A percentile compares a stretch with the other conserved stretches of the same genome.
phyloP scores from a whole-genome alignment of 2,329 filamentous ascomycete genomes.

The Fusarium nanum region DNA sequence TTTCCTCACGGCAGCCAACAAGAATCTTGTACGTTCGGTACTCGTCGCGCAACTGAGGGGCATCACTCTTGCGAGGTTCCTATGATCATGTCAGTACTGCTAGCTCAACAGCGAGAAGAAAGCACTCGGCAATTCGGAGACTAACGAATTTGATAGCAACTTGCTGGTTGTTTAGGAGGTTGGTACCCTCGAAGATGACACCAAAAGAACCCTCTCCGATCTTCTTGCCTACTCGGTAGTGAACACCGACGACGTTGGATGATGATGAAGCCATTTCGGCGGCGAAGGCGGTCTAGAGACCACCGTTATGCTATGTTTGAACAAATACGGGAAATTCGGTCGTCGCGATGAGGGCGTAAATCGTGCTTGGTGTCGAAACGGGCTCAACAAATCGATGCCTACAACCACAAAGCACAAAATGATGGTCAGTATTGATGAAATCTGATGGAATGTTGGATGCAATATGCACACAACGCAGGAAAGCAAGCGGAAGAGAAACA shows the following conservation, averaged over 20 bases:
- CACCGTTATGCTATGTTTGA: constrained; percentile 40
- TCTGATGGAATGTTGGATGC: constrained; percentile 8
- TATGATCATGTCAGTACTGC: constrained; percentile 53
- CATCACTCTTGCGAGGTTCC: constrained; percentile 99
- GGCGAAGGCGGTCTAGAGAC: constrained; percentile 42
- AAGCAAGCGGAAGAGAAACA: constrained; percentile 20
- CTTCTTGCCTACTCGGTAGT: constrained; percentile 99
- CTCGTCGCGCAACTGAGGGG: constrained; percentile 96
- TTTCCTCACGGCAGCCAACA: constrained; percentile 91
- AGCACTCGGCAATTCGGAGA: neutral
- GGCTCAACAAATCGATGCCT: constrained; percentile 43
- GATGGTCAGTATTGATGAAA: constrained; percentile 41
- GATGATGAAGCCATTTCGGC: constrained; percentile 83
- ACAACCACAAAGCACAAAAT: constrained; percentile 21
- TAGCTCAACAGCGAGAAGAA: neutral
- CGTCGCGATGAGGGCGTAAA: constrained; percentile 20
- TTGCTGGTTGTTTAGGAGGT: constrained; percentile 98
- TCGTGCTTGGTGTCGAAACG: constrained; percentile 26
- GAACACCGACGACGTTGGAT: constrained; percentile 97
- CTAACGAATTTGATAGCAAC: constrained; percentile 99
- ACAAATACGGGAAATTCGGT: constrained; percentile 20
- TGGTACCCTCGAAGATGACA: constrained; percentile 98
- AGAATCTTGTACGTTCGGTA: constrained; percentile 99
- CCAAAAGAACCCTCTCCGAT: constrained; percentile 98
- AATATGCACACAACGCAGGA: constrained; percentile 4